Evolutionary conservation across 2,329 filamentous ascomycete genomes (phyloP), one percentile per base, ranked within the genome.

Genomic region (Paecilomyces fulvus): DNA sequence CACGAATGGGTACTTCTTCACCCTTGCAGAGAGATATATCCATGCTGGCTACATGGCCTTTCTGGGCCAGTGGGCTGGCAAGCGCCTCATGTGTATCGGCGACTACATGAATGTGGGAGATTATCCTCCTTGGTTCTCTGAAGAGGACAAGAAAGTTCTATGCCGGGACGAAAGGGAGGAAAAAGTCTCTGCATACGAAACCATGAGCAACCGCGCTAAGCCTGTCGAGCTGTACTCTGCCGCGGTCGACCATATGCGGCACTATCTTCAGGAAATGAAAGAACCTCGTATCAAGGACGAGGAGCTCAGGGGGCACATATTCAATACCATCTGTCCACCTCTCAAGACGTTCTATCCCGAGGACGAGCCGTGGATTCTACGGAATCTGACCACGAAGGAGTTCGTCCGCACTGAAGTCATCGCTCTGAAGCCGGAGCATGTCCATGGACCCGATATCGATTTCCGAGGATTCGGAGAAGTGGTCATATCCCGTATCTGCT

Each of bases 381-480:
- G 70, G 33, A 71, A 72, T 56, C 25, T 71, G 49, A 70, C 67
- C 1, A 70, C 61, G 4, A 65, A 65, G 31, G 61, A 71, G 49
- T 70, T 67, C 23, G 65, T 72, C 37, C 64, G 64, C 49, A 53
- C 65, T 8, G 62, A 67, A 52, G 63, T 60, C 2, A 63, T 70
- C 48, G 67, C 64, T 6, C 52, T 69, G 3, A 60, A 64, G 21
- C 53, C 61, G 28, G 59, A 65, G 52, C 64, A 61, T 49, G 64
- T 70, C 30, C 55, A 60, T 20, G 67, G 68, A 8, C 68, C 70
- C 11, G 53, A 63, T 31, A 70, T 71, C 25, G 33, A 58, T 1
- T 55, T 58, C 17, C 30, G 70, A 14, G 65, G 67, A 8, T 71
- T 69, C 50, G 62, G 65, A 0, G 62, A 71, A 51, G 61, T 67